Percentiles rank a stretch among this genome's conserved stretches.
phyloP scores from a whole-genome alignment of 2,329 filamentous ascomycete species.

The Neobulgaria alba region DNA sequence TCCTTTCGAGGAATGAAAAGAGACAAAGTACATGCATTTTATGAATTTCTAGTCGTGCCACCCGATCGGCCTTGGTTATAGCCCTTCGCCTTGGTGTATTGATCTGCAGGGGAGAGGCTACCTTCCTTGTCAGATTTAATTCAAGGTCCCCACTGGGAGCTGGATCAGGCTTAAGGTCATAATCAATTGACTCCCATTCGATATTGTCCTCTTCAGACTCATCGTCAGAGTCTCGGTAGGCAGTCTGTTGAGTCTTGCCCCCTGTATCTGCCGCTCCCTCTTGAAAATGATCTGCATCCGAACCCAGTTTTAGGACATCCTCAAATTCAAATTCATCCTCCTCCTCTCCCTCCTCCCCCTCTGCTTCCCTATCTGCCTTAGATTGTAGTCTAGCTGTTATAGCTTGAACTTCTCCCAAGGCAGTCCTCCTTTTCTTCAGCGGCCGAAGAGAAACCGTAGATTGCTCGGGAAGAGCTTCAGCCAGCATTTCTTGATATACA shows the following conservation, averaged over 20 bases:
- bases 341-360: slow-evolving; percentile 22
- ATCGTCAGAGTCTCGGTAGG: slow-evolving; percentile 44
- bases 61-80: slow-evolving; percentile 45
- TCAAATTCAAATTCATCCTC: slow-evolving; percentile 25
- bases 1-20: slow-evolving; percentile 63
- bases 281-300: not conserved
- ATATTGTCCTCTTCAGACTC: slow-evolving; percentile 44
- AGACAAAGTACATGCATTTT: slow-evolving; percentile 80
- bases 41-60: slow-evolving; percentile 64
- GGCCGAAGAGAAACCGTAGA: slow-evolving; percentile 27
- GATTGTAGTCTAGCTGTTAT: slow-evolving; percentile 7
- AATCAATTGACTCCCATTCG: slow-evolving; percentile 55
- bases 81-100: slow-evolving; percentile 34
- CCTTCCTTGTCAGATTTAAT: slow-evolving; percentile 27
- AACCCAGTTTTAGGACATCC: slow-evolving; percentile 20
- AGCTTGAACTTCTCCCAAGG: slow-evolving; percentile 7
- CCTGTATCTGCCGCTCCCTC: too few relatives aligned
- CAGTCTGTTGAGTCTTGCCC: slow-evolving; percentile 24
- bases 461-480: slow-evolving; percentile 30
- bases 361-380: slow-evolving; percentile 10
- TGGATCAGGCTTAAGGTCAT: slow-evolving; percentile 26
- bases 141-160: slow-evolving; percentile 26
- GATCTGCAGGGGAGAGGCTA: slow-evolving; percentile 9
- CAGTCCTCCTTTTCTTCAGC: slow-evolving; percentile 29
- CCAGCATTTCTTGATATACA: slow-evolving; percentile 38